Base-by-base conservation (phyloP, 768 basidiomycete species). In the Boletus bicolor region DNA sequence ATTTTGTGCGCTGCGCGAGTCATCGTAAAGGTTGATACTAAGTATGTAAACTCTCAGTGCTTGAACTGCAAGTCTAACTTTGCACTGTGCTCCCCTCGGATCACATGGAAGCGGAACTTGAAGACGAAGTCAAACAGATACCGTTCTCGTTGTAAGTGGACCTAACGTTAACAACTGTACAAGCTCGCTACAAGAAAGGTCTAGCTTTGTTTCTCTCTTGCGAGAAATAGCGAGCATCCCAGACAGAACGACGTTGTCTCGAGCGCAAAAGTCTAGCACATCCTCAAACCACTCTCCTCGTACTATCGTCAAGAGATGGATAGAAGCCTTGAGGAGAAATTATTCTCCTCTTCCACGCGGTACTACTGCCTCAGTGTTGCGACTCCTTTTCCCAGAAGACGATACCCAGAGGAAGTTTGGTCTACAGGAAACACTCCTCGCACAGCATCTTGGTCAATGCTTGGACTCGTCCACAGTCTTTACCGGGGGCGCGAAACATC, bases 371-470 rank as follows among this genome's bases (percentile, higher is more conserved):
- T 78, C 79, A 6, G 71, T 91, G 32, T 85, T 95, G 63, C 81
- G 84, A 7, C 70, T 93, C 5, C 73, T 96, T n/a, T 95, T 94
- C 65, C 93, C 94, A 0, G 86, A 94, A 57, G 84, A 91, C 54
- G 91, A 94, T 56, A 63, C 74, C 1, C 70, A 79, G 15, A 77
- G 94, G 24, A 83, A 83, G 68, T 95, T 87, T 62, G 82, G 83
- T 35, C 75, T 93, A 64, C 82, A 88, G 66, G 91, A 93, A 73
- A 72, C 75, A 14, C 77, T 72, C 35, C 76, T 95, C 19, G 77
- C 79, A 1, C 66, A 72, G 11, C 68, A 77, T 30, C 74, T 95
- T 0, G 75, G 76, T 1, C 73, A 82, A 19, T 76, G 76, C 42
- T 75, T 81, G 55, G 77, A 79, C 44, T 63, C 80, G 34, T 74